Evolutionary conservation across 2,329 filamentous ascomycete genomes (phyloP), one percentile per base, ranked within the genome.

Genomic region (Cordyceps fumosorosea): DNA sequence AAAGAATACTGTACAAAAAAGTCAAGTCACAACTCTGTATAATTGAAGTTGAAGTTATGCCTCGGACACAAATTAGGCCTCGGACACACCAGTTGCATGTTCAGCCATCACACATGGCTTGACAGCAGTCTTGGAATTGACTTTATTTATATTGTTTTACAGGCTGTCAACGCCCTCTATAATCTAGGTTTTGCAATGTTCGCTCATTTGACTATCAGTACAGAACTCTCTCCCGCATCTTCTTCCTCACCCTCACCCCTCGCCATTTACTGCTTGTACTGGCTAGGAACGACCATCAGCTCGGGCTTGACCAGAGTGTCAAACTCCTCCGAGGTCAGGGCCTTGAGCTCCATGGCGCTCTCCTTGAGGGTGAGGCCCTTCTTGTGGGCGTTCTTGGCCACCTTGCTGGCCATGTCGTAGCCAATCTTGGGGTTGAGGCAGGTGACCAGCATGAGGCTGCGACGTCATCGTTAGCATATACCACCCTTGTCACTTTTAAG

Each of bases 351-450:
- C 83, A 98, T 87, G 22, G 95, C 93, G 71, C 89, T 93, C 79
- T 96, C 80, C 83, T 97, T 97, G 63, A 99, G 84, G 26, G 92
- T 97, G 57, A 93, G 79, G 40, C 92, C 92, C 86, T 98, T 98
- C 86, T 97, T 97, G 82, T 99, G 95, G 18, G 95, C 95, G 73
- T 99, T 96, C 88, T 97, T 97, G 72, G 93, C 93, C 26, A 96
- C 93, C 82, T 96, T 96, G 77, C 88, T 92, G 58, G 93, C 93
- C 90, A 96, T 96, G 75, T 97, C 93, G 77, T 97, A 96, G 64
- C 93, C 93, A 73, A 98, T 97, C 77, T 96, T 91, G 69, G 93
- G 92, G 84, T 97, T 97, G 66, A 98, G 83, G 83, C 93, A 97
- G 67, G 95, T 99, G 42, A 98, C 95, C 67, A 98, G 85, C 95